Base-by-base conservation (phyloP, 495 filamentous ascomycete genomes). In the Neurospora sp. region DNA sequence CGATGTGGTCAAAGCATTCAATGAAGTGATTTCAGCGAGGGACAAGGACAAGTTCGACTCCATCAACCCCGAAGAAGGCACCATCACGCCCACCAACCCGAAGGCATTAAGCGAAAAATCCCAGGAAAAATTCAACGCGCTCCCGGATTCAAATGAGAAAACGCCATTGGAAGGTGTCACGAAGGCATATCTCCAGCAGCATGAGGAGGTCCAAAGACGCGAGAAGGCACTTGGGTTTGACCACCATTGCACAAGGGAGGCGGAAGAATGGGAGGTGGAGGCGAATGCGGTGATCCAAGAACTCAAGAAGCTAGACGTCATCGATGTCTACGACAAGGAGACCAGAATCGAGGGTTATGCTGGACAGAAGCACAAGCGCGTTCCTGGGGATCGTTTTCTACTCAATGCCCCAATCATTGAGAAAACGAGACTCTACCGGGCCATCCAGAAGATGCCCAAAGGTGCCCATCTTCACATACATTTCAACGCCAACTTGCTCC, bases 381-480 rank as follows among this genome's bases (percentile, higher is more conserved):
- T 80, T 68, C 73, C 77, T 20, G 82, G 82, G 17, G 83, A 86
- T 68, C 86, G 86, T 76, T 87, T 86, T 74, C 77, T 86, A 37
- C 79, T 80, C 68, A 87, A 85, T 70, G 77, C 80, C 73, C 78
- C 84, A 59, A 72, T 83, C 45, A 86, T 87, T 74, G 78, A 84
- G 69, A 40, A 82, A 48, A 86, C 86, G 4, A 70, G 75, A 69
- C 72, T 88, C 41, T 81, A 86, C 48, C 75, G 77, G 31, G 77
- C 84, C 9, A 81, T 82, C 42, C 80, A 76, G 27, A 65, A 70
- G 73, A 82, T 87, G 81, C 86, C 86, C 44, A 88, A 88, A 71
- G 86, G 85, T 38, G 82, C 84, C 35, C 86, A 88, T 72, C 80
- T 88, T 9, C 86, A 88, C 76, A 82, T 87, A 40, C 86, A 88